Evolutionary conservation across 805 yeast genomes (phyloP).

Genomic region (Metschnikowia baotianmanensis): DNA sequence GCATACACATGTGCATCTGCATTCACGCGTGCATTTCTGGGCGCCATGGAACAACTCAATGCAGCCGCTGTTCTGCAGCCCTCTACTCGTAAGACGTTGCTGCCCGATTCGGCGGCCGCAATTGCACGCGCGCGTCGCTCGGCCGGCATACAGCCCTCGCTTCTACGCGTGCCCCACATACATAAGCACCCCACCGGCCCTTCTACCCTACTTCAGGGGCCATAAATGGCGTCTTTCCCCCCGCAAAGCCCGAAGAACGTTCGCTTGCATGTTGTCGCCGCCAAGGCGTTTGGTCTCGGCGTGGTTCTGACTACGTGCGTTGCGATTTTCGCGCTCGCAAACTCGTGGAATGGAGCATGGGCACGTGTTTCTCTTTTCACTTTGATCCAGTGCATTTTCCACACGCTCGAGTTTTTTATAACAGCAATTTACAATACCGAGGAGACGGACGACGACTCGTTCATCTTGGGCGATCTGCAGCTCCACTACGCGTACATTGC

Average conservation of each 20-base stretch:
- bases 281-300: conserved; percentile 36
- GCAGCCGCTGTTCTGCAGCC: neutral
- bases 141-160: conserved; percentile 1
- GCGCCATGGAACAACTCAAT: conserved; percentile 4
- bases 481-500: conserved; percentile 24
- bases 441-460: conserved; percentile 63
- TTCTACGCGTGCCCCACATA: conserved; percentile 1
- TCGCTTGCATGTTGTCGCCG: conserved; percentile 29
- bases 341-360: conserved; percentile 1
- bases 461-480: conserved; percentile 33
- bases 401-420: conserved; percentile 74
- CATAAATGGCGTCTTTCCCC: conserved; percentile 3
- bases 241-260: conserved; percentile 11
- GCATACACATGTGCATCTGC: too few relatives aligned
- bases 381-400: conserved; percentile 50
- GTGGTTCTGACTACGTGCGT: conserved; percentile 18
- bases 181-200: too few relatives aligned
- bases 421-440: conserved; percentile 73
- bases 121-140: neutral
- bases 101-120: conserved; percentile 7
- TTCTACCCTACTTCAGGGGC: conserved; percentile 6
- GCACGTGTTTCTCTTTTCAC: conserved; percentile 13
- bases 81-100: conserved; percentile 6
- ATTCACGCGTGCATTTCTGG: too few relatives aligned
- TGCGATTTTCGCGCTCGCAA: conserved; percentile 1